Base-by-base conservation (phyloP, 768 basidiomycete species). In the Auricularia heimuer region DNA sequence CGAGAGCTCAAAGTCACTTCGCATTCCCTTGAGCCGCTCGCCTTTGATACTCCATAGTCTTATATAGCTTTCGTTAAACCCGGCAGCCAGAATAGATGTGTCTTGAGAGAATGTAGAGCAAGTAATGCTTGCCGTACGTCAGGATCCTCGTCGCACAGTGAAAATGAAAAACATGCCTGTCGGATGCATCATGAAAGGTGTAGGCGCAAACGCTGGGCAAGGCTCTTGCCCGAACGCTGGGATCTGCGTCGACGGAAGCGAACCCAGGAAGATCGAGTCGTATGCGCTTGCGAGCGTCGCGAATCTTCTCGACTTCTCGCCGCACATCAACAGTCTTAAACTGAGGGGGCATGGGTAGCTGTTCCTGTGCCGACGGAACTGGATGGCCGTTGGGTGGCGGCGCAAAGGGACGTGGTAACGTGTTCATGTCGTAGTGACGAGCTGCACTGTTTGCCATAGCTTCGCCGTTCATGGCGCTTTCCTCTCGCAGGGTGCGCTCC, bases 31-130 rank as follows among this genome's bases (percentile, higher is more conserved):
- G 39, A 99, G 75, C 69, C 88, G 91, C 71, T 97, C 92, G 42
- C 94, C 94, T 71, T 94, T 98, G 62, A 98, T 77, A 73, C 84
- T 96, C 95, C 97, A 99, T 67, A 99, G 69, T 54, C 94, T 84
- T 67, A 98, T 90, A 71, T 93, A 95, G 71, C 94, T 98, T 76
- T 99, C 95, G 33, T 92, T 84, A 73, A 97, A 98, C 3, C 97
- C 97, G 56, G 89, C 90, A 1, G 96, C 97, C 85, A 99, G 85
- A 11, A 98, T 75, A 7, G 95, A 89, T 0, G 88, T 89, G 74
- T 99, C 97, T 47, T 82, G 82, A 35, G 97, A 98, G 72, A 98
- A 98, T 18, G 87, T 84, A 65, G 87, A 87, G 70, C 90, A 92
- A 4, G 94, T 90, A 2, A 89, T 81, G 34, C 96, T 98, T 6